Evolutionary conservation across 1,284 basidiomycete genomes (phyloP), one percentile per base, ranked within the genome.

Genomic region (Leccinum subrobustum): DNA sequence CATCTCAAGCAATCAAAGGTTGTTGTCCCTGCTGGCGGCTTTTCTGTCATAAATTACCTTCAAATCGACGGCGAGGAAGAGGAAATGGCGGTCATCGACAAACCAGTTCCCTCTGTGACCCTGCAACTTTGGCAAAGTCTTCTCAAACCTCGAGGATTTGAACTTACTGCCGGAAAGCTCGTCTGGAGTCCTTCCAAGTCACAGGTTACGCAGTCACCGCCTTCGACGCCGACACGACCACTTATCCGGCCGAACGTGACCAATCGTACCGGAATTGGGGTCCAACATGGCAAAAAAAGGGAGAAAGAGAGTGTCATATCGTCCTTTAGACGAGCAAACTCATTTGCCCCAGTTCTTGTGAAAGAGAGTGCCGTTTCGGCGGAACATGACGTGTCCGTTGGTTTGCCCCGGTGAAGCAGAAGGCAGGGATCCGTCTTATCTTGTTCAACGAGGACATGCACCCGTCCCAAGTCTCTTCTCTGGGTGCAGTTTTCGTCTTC

Each of bases 111-210:
- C 0, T 79, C 78, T 0, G 78, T 85, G 2, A 86, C 86, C 6
- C 77, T 88, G 23, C 82, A 84, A 60, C 78, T 91, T 6, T 91
- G 89, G 89, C 79, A 82, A 52, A 81, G 79, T 63, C 81, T 91
- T 16, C 79, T 91, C 39, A 81, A 82, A 60, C 76, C 79, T 39
- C 81, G 88, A 18, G 89, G 89, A 8, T 89, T 86, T 70, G 80
- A 83, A 61, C 73, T 89, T 52, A 74, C 79, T 9, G 77, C 76
- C 11, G 83, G 85, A 14, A 79, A 81, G 61, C 77, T 89, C 59
- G 68, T 86, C 6, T 79, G 82, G 29, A 85, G 81, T 63, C 54
- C 37, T 11, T 44, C 54, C 16, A 55, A 55, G 25, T 55, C 37
- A 18, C 76, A 78, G 62, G 63, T 59, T 20, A 48, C 48, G 37